These are phyloP conservation scores for Neurospora sp. DNA, from an alignment of 495 filamentous ascomycete genomes.

Conservation along the genomic window DNA sequence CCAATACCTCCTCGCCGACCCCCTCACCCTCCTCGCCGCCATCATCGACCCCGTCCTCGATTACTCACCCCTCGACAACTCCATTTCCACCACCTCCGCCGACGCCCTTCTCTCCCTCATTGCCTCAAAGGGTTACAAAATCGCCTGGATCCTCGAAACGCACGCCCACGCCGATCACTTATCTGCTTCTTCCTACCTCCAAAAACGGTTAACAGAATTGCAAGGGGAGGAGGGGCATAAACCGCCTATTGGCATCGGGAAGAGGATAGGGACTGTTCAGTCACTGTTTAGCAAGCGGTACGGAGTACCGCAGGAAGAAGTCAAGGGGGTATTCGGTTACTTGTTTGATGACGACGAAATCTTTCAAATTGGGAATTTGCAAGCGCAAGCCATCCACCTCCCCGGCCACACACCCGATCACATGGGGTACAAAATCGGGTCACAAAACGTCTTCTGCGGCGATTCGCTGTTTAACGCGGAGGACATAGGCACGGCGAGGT, in stretches of 20 bases:
- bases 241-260: conserved; percentile 43
- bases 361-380: conserved; percentile 39
- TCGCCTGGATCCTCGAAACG: conserved; percentile 47
- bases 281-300: conserved; percentile 37
- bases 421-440: conserved; percentile 41
- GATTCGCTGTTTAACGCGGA: conserved; percentile 52
- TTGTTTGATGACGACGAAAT: conserved; percentile 43
- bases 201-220: conserved; percentile 21
- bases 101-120: conserved; percentile 36
- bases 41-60: conserved; percentile 55
- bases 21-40: conserved; percentile 31
- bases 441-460: conserved; percentile 46
- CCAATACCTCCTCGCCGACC: conserved; percentile 50
- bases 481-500: conserved; percentile 48
- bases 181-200: conserved; percentile 45
- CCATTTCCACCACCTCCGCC: conserved; percentile 38
- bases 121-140: conserved; percentile 30
- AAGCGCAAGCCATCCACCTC: conserved; percentile 40
- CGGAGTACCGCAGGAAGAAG: conserved; percentile 40
- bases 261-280: conserved; percentile 46
- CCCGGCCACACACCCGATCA: conserved; percentile 57
- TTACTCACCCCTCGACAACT: conserved; percentile 35
- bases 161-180: conserved; percentile 55
- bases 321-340: conserved; percentile 37
- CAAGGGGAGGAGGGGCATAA: conserved; percentile 3